Conservation (phyloP, 345 rosid species). For the Citropsis articulata region DNA sequence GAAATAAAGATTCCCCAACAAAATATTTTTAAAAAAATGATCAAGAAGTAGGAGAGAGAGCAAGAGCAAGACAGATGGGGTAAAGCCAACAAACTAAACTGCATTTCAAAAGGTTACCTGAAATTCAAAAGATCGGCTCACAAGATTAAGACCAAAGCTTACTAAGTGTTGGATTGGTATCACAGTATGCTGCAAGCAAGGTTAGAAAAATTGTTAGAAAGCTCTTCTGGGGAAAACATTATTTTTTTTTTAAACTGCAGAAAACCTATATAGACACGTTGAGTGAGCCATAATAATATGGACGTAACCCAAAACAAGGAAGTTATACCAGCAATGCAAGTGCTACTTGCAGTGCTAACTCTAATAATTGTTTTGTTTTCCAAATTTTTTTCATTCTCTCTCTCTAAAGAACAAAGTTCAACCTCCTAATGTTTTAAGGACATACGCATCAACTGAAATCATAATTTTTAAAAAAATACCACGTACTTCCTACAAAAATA, state of each 20-base stretch:
- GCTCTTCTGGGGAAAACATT: neutral
- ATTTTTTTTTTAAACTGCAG: neutral
- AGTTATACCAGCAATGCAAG: neutral
- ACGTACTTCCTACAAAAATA: neutral
- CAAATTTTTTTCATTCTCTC: neutral
- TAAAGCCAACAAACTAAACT: conserved; percentile 7
- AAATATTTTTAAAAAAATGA: neutral
- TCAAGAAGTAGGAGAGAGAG: neutral
- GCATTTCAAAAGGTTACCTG: conserved; percentile 50
- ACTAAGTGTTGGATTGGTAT: conserved; percentile 91
- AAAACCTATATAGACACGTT: neutral
- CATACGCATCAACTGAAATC: neutral
- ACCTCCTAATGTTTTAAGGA: no score
- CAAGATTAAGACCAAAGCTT: conserved; percentile 84
- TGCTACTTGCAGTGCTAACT: neutral
- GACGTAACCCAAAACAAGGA: neutral
- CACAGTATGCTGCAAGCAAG: conserved; percentile 74
- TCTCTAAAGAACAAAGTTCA: neutral
- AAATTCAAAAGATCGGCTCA: conserved; percentile 96
- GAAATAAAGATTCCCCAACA: neutral
- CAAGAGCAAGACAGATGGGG: neutral
- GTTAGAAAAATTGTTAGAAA: conserved; percentile 6
- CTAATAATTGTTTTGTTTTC: neutral
- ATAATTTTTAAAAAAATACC: neutral
- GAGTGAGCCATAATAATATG: neutral